Conservation (phyloP, 257 asterid species). For the Avicennia marina region DNA sequence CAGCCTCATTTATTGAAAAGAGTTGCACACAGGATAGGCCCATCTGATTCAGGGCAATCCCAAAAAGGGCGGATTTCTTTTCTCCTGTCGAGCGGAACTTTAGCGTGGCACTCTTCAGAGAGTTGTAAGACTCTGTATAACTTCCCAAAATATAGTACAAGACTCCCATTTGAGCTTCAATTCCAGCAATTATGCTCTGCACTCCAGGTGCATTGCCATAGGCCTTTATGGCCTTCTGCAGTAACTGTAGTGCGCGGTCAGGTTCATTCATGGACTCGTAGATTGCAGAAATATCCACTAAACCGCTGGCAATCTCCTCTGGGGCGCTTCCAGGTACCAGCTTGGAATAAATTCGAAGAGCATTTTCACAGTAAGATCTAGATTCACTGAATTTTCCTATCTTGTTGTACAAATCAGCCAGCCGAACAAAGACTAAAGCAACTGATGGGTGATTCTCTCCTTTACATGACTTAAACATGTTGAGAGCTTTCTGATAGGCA, state of each 20-base stretch:
- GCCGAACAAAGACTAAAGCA: conserved; percentile 80
- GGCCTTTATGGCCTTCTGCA: conserved; percentile 81
- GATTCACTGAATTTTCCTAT: conserved; percentile 84
- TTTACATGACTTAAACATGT: conserved; percentile 69
- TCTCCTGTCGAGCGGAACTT: conserved; percentile 88
- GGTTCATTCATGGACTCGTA: conserved; percentile 91
- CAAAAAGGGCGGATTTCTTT: conserved; percentile 89
- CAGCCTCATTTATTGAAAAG: conserved; percentile 72
- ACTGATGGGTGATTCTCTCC: conserved; percentile 93
- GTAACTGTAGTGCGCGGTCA: conserved; percentile 72
- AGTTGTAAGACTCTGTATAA: conserved; percentile 62
- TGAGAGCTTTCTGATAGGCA: conserved; percentile 82
- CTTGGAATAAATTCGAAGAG: conserved; percentile 72
- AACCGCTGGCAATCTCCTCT: conserved; percentile 87
- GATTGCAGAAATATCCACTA: conserved; percentile 84
- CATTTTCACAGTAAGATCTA: conserved; percentile 78
- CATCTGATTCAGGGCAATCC: conserved; percentile 89
- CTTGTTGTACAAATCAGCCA: conserved; percentile 79
- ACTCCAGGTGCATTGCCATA: conserved; percentile 84
- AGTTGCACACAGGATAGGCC: conserved; percentile 89
- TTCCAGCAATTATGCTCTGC: conserved; percentile 78
- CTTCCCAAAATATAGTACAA: conserved; percentile 75
- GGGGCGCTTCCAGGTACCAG: conserved; percentile 71
- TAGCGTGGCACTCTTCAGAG: conserved; percentile 48
- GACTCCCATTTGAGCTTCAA: conserved; percentile 96